Percentiles rank a stretch among this genome's conserved stretches.
phyloP scores from a whole-genome alignment of 352 stramenopile species.

The Phytophthora kernoviae region DNA sequence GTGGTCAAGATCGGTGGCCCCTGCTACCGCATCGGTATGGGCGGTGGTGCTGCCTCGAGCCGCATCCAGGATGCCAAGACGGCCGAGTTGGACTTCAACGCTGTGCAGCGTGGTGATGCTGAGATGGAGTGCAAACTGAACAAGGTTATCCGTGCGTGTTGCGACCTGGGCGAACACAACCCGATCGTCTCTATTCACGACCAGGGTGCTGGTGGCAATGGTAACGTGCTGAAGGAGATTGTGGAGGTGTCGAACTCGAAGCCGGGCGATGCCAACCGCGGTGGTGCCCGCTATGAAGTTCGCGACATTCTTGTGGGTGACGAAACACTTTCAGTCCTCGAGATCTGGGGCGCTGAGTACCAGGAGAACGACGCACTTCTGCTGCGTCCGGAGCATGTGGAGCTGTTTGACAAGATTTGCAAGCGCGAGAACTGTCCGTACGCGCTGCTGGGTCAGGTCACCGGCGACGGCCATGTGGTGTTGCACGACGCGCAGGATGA shows the following conservation, averaged over 20 bases:
- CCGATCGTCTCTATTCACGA: slow-evolving; percentile 99
- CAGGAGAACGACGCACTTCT: slow-evolving; percentile 99
- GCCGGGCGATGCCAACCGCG: slow-evolving; percentile 89
- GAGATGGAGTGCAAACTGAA: slow-evolving; percentile 99
- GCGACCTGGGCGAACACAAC: slow-evolving; percentile 97
- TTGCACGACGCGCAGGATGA: slow-evolving; percentile 96
- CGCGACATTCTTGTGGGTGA: slow-evolving; percentile 97
- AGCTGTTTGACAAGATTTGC: slow-evolving; percentile 95
- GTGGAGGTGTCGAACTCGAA: slow-evolving; percentile 89
- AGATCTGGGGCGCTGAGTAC: slow-evolving; percentile 99
- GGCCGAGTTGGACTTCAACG: slow-evolving; percentile 98
- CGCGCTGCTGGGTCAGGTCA: slow-evolving; percentile 94
- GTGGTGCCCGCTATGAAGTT: slow-evolving; percentile 94
- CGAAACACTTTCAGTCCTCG: slow-evolving; percentile 97
- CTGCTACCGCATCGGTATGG: slow-evolving; percentile 99
- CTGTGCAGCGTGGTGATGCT: slow-evolving; percentile 98
- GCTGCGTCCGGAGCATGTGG: slow-evolving; percentile 88
- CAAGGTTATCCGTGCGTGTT: slow-evolving; percentile 98
- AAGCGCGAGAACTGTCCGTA: slow-evolving; percentile 98
- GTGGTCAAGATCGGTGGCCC: slow-evolving; percentile 99
- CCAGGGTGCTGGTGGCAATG: slow-evolving; percentile 99
- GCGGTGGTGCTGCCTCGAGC: slow-evolving; percentile 96
- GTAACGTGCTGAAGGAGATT: slow-evolving; percentile 99
- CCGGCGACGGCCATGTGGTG: slow-evolving; percentile 96
- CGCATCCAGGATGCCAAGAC: slow-evolving; percentile 94